Base-by-base conservation (phyloP, 441 rosid species). In the Kokia cookei region DNA sequence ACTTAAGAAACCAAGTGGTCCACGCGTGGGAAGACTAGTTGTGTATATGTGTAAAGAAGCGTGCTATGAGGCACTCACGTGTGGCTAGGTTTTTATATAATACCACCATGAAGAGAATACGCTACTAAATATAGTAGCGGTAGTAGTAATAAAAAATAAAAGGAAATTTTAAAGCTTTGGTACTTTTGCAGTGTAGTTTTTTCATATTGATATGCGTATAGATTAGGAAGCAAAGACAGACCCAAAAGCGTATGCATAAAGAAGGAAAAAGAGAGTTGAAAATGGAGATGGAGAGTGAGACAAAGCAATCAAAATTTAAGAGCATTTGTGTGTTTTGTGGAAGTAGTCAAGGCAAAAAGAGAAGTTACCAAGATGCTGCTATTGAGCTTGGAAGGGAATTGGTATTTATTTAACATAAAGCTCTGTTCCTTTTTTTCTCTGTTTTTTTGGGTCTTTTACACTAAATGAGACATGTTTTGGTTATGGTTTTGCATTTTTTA, bases 271-370 rank as follows among this genome's bases (percentile, higher is more conserved):
- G 27, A 29, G n/a, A 67, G 37, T 64, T 37, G 51, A 86, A 57
- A 57, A 57, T 85, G 93, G 97, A 87, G 83, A 71, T 84, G 40
- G 84, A 66, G 74, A 85, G 82, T 78, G 87, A 84, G 61, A 82
- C 80, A 48, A 83, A 83, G 72, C 85, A 42, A 68, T 95, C 99
- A 63, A 95, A 81, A 87, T 95, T 95, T 84, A 82, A 79, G 79
- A 91, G 97, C 84, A 85, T 95, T 78, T 95, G 99, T 84, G 99
- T 95, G 65, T 95, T 95, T 76, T 95, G 99, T 80, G 99, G 99
- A 68, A 93, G 99, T 76, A 95, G 98, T 83, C 93, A 88, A 66
- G 99, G 99, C 74, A 95, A 91, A 85, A 95, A 93, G 84, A 93
- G 85, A 63, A 93, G 91, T 82, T 95, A 95, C 78, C 97, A 95